phyloP scores from a whole-genome alignment of 2,329 filamentous ascomycete species.

The Trichophyton mentagrophytes region DNA sequence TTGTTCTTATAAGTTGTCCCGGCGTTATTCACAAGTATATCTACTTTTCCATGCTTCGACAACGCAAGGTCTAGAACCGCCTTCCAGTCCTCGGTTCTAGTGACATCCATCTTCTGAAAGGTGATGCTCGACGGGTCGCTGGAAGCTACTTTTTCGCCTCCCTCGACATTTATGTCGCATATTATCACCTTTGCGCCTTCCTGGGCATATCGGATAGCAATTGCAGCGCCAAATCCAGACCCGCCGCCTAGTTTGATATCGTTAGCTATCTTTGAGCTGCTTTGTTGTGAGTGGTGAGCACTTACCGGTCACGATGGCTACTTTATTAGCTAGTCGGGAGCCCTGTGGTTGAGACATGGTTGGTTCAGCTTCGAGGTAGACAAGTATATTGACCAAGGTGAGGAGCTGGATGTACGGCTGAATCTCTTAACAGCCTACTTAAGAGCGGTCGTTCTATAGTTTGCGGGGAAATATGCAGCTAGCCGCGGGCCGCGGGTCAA shows the following conservation, averaged over 20 bases:
- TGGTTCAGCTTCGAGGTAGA: neutral
- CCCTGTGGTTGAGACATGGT: conserved; percentile 13
- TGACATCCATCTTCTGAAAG: conserved; percentile 27
- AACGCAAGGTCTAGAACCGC: conserved; percentile 21
- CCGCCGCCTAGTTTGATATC: conserved; percentile 23
- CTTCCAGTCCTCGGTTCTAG: conserved; percentile 24
- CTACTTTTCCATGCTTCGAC: conserved; percentile 24
- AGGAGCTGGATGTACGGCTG: neutral
- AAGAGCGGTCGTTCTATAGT: neutral
- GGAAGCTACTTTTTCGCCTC: conserved; percentile 23
- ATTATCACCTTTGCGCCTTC: conserved; percentile 33
- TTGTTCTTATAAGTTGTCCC: conserved; percentile 32
- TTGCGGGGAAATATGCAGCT: neutral
- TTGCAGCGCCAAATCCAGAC: conserved; percentile 33
- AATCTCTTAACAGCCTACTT: neutral
- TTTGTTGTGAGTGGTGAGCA: neutral
- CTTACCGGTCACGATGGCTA: conserved; percentile 35
- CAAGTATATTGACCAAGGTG: neutral
- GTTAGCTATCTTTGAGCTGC: neutral
- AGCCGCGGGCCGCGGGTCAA: neutral
- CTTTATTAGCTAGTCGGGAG: conserved; percentile 31
- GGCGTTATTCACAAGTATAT: conserved; percentile 38
- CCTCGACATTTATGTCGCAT: conserved; percentile 30
- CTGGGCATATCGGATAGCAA: conserved; percentile 27
- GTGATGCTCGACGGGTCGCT: conserved; percentile 20